Percentiles rank a stretch among this genome's conserved stretches.
Conservation (phyloP, 2,329 filamentous ascomycete genomes). For the Nectriaceae sp. region DNA sequence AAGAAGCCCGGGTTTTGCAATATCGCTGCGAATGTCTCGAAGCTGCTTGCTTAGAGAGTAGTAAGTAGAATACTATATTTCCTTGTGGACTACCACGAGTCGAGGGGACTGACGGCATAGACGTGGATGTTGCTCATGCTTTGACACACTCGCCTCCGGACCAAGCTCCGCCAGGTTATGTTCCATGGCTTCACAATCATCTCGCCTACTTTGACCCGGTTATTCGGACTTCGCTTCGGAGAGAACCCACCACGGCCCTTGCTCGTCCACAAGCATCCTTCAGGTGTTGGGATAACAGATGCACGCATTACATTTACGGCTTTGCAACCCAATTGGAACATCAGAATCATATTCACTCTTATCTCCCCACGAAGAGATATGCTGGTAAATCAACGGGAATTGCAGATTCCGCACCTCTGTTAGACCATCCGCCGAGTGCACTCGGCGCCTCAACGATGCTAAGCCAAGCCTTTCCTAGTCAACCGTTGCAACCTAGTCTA, state of each 20-base stretch:
- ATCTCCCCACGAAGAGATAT: constrained; percentile 43
- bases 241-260: constrained; percentile 13
- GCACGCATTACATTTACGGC: constrained; percentile 60
- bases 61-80: constrained; percentile 6
- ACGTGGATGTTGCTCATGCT: constrained; percentile 33
- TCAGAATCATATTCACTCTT: constrained; percentile 54
- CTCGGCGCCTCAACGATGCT: constrained; percentile 22
- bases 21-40: constrained; percentile 62
- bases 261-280: constrained; percentile 34
- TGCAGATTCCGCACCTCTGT: constrained; percentile 10
- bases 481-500: constrained; percentile 38
- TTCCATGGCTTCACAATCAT: constrained; percentile 55
- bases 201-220: constrained; percentile 50
- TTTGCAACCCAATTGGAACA: constrained; percentile 53
- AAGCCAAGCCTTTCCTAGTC: constrained; percentile 34
- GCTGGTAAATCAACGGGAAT: constrained; percentile 43
- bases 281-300: constrained; percentile 58
- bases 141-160: constrained; percentile 29
- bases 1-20: constrained; percentile 59
- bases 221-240: constrained; percentile 36
- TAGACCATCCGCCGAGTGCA: constrained; percentile 14
- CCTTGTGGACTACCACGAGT: too few relatives aligned
- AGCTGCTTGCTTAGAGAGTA: constrained; percentile 46
- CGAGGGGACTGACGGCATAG: constrained; percentile 25
- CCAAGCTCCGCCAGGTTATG: constrained; percentile 48